Base-by-base conservation (phyloP, 31 red algal genomes). In the Endocladia muricata region DNA sequence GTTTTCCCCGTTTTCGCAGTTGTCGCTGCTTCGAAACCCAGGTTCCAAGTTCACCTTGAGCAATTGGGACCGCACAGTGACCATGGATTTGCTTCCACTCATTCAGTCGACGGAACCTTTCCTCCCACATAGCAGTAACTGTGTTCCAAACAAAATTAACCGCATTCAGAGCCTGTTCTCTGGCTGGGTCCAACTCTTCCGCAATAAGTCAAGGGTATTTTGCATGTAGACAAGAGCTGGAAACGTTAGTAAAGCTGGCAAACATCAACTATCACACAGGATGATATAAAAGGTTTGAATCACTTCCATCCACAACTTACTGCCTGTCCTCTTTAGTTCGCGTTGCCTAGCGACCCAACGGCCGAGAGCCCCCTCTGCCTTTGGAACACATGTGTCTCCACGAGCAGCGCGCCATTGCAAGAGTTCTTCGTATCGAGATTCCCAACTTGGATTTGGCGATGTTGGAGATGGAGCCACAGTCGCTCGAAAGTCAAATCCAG, bases 131-230 rank as follows among this genome's bases (percentile, higher is more conserved):
- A 0, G 90, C 83, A 30, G 77, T 82, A 30, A 78, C 73, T 22
- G 82, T 87, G 47, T 93, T 83, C 90, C 90, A 93, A 3, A 87
- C 83, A 78, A 93, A 87, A 78, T 73, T 72, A 63, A 93, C 77
- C 28, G 56, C 15, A 41, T 87, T 83, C n/a, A 93, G 77, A 48
- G 65, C 66, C 13, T 85, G 74, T 30, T 86, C 81, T 33, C 89
- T 41, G 9, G 38, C 44, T n/a, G 55, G 60, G 55, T 82, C 79
- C 1, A 91, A 68, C 66, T 93, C 89, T 81, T 33, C 51, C 19
- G 9, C n/a, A n/a, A n/a, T 48, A 38, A 61, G 44, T 19, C 8
- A 19, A 49, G 44, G 19, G 44, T 49, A 49, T 49, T 13, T 49
- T 49, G 19, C 8, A 13, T 49, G 8, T 49, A 8, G 11, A 49